These are phyloP conservation scores for Solanum okadae DNA, from an alignment of 257 asterid species.

Conservation along the genomic window DNA sequence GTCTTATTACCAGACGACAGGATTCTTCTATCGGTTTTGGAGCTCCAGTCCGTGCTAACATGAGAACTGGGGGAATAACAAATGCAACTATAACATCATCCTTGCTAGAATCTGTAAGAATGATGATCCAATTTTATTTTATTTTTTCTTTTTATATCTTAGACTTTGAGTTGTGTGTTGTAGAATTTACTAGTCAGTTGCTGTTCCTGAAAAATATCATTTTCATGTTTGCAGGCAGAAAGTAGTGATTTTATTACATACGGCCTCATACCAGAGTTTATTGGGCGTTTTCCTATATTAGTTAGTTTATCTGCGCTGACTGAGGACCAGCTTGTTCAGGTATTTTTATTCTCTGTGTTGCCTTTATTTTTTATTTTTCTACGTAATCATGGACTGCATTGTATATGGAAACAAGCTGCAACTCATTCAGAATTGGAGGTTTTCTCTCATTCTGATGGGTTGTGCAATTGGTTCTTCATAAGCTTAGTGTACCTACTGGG, in stretches of 20 bases:
- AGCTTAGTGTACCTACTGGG: neutral
- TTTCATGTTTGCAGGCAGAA: constrained; percentile 59
- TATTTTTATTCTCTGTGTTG: constrained; percentile 11
- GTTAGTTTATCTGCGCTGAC: constrained; percentile 82
- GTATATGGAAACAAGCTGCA: neutral
- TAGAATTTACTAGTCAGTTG: neutral
- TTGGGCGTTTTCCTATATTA: constrained; percentile 93
- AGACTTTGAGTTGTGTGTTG: neutral
- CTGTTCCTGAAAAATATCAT: neutral
- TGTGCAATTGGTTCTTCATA: neutral
- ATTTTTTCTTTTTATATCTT: neutral
- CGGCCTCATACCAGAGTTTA: constrained; percentile 89
- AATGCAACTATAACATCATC: constrained; percentile 70
- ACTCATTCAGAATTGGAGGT: neutral
- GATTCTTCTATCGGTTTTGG: constrained; percentile 96
- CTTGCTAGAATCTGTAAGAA: constrained; percentile 80
- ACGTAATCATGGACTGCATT: neutral
- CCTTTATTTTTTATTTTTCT: neutral
- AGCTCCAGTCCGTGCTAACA: constrained; percentile 85
- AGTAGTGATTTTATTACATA: constrained; percentile 89
- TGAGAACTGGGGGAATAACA: constrained; percentile 76
- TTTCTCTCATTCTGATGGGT: neutral
- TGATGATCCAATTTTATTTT: neutral
- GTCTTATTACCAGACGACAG: constrained; percentile 54
- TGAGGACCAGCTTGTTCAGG: constrained; percentile 91